These are phyloP conservation scores for Ustilago bromivora DNA, from an alignment of 1,284 basidiomycete genomes.

Conservation along the genomic window DNA sequence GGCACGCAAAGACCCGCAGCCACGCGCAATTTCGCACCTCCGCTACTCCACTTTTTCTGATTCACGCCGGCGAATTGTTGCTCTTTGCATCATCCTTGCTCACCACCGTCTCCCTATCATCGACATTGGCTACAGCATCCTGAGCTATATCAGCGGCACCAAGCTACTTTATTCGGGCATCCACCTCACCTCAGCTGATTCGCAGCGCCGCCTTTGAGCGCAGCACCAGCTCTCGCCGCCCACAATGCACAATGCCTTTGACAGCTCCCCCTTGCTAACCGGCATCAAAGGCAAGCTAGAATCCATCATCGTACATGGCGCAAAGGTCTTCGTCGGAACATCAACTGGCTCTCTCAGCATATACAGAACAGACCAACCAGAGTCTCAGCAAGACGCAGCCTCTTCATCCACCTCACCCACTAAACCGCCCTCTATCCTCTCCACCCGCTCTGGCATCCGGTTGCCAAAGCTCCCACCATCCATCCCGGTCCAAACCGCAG, in stretches of 20 bases:
- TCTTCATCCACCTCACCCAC: conserved; percentile 17
- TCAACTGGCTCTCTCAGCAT: conserved; percentile 42
- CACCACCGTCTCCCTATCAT: neutral
- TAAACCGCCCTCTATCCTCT: conserved; percentile 32
- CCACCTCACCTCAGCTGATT: neutral
- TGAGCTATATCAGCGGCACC: neutral
- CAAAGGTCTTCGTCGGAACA: conserved; percentile 59
- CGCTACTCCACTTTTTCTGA: conserved; percentile 22
- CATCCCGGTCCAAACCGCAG: conserved; percentile 23
- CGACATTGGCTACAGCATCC: neutral
- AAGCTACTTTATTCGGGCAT: no score
- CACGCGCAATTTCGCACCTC: neutral
- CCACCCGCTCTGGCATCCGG: conserved; percentile 13
- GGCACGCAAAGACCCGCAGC: conserved; percentile 27
- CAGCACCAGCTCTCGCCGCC: neutral
- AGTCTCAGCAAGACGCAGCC: neutral
- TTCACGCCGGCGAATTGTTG: neutral
- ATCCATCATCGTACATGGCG: conserved; percentile 49
- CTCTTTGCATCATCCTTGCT: neutral
- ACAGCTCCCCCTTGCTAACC: conserved; percentile 42
- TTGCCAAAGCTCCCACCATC: conserved; percentile 12
- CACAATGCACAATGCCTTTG: conserved; percentile 54
- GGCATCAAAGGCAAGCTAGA: conserved; percentile 51
- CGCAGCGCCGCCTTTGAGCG: conserved; percentile 3
- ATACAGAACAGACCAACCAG: conserved; percentile 32